Conservation (phyloP, 305 asterid genomes). For the Plantago lanceolata region DNA sequence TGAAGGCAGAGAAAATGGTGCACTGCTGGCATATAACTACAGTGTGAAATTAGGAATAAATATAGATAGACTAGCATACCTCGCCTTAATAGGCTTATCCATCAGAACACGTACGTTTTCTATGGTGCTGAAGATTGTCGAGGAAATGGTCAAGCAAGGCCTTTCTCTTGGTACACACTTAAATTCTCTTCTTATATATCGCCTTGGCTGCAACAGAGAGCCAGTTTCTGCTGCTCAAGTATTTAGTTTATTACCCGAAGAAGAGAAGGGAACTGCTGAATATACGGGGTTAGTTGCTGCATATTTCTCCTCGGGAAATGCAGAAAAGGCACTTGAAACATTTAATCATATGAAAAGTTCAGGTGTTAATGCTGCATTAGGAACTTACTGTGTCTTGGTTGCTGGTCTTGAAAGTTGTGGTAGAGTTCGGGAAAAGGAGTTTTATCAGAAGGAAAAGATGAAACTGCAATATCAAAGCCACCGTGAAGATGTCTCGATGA, state of each 20-base stretch:
- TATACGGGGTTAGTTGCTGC: slow-evolving; percentile 63
- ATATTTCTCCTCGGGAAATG: slow-evolving; percentile 51
- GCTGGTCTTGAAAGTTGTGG: slow-evolving; percentile 64
- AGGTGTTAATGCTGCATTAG: slow-evolving; percentile 44
- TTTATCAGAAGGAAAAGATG: slow-evolving; percentile 59
- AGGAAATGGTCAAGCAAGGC: slow-evolving; percentile 50
- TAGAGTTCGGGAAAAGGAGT: slow-evolving; percentile 34
- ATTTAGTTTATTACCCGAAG: slow-evolving; percentile 50
- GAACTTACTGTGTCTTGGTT: slow-evolving; percentile 55
- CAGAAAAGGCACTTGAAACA: slow-evolving; percentile 49
- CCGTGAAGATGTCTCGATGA: slow-evolving; percentile 30
- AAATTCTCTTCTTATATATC: slow-evolving; percentile 57
- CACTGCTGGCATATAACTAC: slow-evolving; percentile 54
- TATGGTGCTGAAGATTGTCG: slow-evolving; percentile 53
- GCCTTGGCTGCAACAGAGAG: slow-evolving; percentile 56
- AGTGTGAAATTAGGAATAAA: slow-evolving; percentile 42
- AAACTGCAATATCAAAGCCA: slow-evolving; percentile 34
- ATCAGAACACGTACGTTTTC: slow-evolving; percentile 49
- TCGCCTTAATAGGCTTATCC: slow-evolving; percentile 58
- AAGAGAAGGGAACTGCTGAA: slow-evolving; percentile 60
- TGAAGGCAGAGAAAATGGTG: slow-evolving; percentile 44
- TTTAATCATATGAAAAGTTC: slow-evolving; percentile 49
- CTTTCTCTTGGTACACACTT: slow-evolving; percentile 59
- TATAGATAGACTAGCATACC: slow-evolving; percentile 48
- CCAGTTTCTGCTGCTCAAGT: slow-evolving; percentile 50